These are phyloP conservation scores for Kurtzmaniella quercitrusa DNA, from an alignment of 1,139 yeast species.

Conservation along the genomic window DNA sequence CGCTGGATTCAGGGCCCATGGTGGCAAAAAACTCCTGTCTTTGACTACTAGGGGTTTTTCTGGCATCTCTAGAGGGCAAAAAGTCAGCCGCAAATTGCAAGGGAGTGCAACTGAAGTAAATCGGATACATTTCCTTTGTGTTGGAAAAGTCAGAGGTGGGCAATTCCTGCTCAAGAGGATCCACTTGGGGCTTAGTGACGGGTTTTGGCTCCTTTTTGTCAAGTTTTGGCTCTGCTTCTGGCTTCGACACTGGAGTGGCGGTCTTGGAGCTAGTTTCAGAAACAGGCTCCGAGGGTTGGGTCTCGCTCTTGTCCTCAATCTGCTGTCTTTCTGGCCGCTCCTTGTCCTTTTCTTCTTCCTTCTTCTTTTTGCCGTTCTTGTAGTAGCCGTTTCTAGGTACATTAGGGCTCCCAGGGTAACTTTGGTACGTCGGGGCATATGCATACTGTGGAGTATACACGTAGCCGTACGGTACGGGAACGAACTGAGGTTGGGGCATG, in stretches of 20 bases:
- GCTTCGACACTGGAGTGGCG: neutral
- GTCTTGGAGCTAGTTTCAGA: neutral
- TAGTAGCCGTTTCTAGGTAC: neutral
- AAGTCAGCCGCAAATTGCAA: neutral
- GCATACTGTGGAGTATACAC: slow-evolving; percentile 9
- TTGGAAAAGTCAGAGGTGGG: slow-evolving; percentile 5
- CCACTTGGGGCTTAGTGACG: neutral
- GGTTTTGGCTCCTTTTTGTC: neutral
- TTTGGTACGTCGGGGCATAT: slow-evolving; percentile 5
- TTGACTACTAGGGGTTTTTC: neutral
- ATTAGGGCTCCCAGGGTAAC: slow-evolving; percentile 3
- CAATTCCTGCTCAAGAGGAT: neutral
- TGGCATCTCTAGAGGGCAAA: neutral
- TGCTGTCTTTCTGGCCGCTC: neutral
- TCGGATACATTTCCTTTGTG: slow-evolving; percentile 2
- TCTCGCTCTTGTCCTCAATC: neutral
- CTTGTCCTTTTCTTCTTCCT: neutral
- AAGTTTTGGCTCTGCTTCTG: neutral
- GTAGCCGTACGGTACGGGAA: slow-evolving; percentile 9
- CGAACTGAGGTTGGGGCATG: slow-evolving; percentile 14
- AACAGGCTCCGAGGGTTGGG: neutral
- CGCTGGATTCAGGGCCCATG: neutral
- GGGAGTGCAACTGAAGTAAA: slow-evolving; percentile 3
- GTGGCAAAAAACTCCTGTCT: neutral
- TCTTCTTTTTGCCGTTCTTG: neutral